Conservation (phyloP, 331 rosid species). For the Rhamnella rubrinervis region DNA sequence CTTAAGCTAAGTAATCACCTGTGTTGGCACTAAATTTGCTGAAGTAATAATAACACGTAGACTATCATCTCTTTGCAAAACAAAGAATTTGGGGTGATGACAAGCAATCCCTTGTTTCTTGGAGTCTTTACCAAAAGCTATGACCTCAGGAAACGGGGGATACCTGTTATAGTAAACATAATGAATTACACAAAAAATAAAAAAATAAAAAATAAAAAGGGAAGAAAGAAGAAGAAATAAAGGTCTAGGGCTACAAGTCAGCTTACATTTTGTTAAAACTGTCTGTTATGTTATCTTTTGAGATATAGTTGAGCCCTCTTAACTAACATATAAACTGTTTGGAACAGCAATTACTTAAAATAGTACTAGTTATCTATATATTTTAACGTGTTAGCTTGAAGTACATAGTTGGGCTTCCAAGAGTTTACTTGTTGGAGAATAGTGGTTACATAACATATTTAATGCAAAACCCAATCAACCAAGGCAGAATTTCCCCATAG, state of each 20-base stretch:
- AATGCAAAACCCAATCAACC: neutral
- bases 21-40: conserved; percentile 77
- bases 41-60: conserved; percentile 77
- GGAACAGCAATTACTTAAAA: too few relatives aligned
- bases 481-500: neutral
- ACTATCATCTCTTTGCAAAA: conserved; percentile 60
- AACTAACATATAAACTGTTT: too few relatives aligned
- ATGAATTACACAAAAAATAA: neutral
- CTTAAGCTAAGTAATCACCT: conserved; percentile 47
- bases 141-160: conserved; percentile 71
- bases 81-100: conserved; percentile 80
- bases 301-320: too few relatives aligned
- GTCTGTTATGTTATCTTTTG: neutral
- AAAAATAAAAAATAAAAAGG: too few relatives aligned
- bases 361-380: too few relatives aligned
- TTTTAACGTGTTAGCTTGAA: too few relatives aligned
- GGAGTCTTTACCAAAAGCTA: conserved; percentile 68
- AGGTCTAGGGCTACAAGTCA: neutral
- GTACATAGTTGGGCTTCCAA: too few relatives aligned
- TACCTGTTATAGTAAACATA: conserved; percentile 37
- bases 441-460: neutral
- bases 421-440: too few relatives aligned
- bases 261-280: neutral
- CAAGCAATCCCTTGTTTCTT: conserved; percentile 77
- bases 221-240: too few relatives aligned